Conservation (phyloP, 805 yeast genomes). For the Yamadazyma akitaensis region DNA sequence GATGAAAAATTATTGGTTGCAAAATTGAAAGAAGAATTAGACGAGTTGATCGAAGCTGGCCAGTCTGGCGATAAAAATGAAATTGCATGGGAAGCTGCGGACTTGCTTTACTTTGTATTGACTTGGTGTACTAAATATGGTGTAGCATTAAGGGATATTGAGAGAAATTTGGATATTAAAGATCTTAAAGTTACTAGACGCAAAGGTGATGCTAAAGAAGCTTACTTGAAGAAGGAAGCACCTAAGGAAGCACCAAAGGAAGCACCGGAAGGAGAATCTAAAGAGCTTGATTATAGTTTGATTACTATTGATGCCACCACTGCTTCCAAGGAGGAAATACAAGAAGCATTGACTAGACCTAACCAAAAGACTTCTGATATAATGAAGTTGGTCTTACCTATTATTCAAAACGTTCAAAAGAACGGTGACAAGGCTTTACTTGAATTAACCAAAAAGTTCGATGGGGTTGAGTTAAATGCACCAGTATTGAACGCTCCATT, state of each 20-base stretch:
- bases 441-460: slow-evolving; percentile 90
- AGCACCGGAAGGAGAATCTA: slow-evolving; percentile 15
- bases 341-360: slow-evolving; percentile 80
- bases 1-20: slow-evolving; percentile 77
- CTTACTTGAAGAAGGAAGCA: slow-evolving; percentile 45
- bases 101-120: slow-evolving; percentile 60
- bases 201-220: slow-evolving; percentile 92
- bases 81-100: slow-evolving; percentile 95
- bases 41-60: slow-evolving; percentile 86
- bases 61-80: slow-evolving; percentile 20
- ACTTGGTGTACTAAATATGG: slow-evolving; percentile 63
- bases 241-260: slow-evolving; percentile 9
- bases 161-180: slow-evolving; percentile 78
- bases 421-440: slow-evolving; percentile 85
- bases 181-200: slow-evolving; percentile 85
- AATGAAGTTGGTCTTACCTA: slow-evolving; percentile 89
- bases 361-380: slow-evolving; percentile 91
- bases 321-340: slow-evolving; percentile 41
- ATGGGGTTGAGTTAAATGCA: slow-evolving; percentile 65
- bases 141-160: slow-evolving; percentile 77
- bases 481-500: slow-evolving; percentile 90
- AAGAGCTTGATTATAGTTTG: slow-evolving; percentile 42
- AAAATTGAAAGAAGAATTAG: slow-evolving; percentile 93
- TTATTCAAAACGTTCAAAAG: slow-evolving; percentile 68
- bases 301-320: slow-evolving; percentile 44